These are phyloP conservation scores for Ophiocytium majus DNA, from an alignment of 352 stramenopile species.

Conservation along the genomic window DNA sequence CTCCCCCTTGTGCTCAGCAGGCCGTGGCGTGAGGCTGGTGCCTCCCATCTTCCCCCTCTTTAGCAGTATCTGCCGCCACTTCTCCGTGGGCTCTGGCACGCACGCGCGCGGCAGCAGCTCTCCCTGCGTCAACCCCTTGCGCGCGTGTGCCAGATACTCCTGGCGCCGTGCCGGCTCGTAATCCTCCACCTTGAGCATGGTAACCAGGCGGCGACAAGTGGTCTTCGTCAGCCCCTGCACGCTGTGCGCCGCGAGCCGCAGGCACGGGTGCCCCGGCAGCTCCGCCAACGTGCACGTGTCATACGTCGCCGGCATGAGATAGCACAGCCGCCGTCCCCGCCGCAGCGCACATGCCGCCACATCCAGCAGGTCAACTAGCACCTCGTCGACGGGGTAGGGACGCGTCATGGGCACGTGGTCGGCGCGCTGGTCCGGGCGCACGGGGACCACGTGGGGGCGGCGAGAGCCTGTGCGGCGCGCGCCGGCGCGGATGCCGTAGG, in stretches of 20 bases:
- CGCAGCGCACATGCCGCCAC: conserved; percentile 62
- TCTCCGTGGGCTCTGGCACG: not conserved
- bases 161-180: not conserved
- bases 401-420: conserved; percentile 92
- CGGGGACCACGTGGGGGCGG: conserved; percentile 57
- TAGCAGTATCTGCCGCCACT: not conserved
- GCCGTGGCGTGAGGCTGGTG: not conserved
- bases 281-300: conserved; percentile 32
- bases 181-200: conserved; percentile 45
- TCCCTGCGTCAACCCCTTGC: not conserved
- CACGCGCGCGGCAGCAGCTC: not conserved
- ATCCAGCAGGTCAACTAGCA: conserved; percentile 93
- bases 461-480: conserved; percentile 82
- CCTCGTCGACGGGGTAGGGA: conserved; percentile 89
- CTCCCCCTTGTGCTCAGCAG: too few species aligned
- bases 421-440: conserved; percentile 72
- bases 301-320: conserved; percentile 45
- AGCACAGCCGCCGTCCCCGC: conserved; percentile 48
- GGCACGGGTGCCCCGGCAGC: conserved; percentile 48
- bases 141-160: not conserved
- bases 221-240: conserved; percentile 55
- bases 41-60: not conserved
- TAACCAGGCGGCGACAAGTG: conserved; percentile 44
- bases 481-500: conserved; percentile 86
- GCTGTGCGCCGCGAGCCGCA: conserved; percentile 38